These are phyloP conservation scores for Plasmodium berghei DNA, from an alignment of 169 alveolate species.

Conservation along the genomic window DNA sequence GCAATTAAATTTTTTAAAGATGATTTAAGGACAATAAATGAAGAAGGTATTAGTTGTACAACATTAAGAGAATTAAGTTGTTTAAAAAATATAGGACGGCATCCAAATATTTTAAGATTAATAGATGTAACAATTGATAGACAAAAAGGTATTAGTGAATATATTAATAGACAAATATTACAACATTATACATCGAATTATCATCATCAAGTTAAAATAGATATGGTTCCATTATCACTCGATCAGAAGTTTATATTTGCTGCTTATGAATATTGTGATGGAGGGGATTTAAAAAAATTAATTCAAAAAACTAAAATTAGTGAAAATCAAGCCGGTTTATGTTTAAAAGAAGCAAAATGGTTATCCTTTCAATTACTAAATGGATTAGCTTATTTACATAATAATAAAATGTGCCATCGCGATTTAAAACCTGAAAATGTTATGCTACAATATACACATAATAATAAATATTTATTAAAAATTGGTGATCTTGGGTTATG, in stretches of 20 bases:
- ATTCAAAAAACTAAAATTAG: constrained; percentile 68
- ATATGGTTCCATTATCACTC: constrained; percentile 52
- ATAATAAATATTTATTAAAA: constrained; percentile 83
- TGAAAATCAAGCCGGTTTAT: constrained; percentile 82
- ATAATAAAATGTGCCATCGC: constrained; percentile 91
- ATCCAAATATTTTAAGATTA: constrained; percentile 83
- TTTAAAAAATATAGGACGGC: constrained; percentile 85
- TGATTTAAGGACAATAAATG: constrained; percentile 88
- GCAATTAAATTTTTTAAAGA: constrained; percentile 91
- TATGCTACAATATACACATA: constrained; percentile 84
- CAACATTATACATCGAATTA: constrained; percentile 69
- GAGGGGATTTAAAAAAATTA: constrained; percentile 73
- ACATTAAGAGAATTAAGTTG: constrained; percentile 90
- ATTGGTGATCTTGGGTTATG: constrained; percentile 94
- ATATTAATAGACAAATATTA: constrained; percentile 58
- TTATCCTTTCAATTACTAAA: constrained; percentile 94
- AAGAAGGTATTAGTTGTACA: constrained; percentile 91
- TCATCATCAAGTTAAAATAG: constrained; percentile 47
- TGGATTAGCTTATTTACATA: constrained; percentile 97
- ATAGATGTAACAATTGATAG: constrained; percentile 84
- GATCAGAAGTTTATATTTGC: constrained; percentile 88
- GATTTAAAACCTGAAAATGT: constrained; percentile 94
- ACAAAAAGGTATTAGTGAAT: constrained; percentile 70
- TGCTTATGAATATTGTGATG: constrained; percentile 89
- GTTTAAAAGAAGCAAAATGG: constrained; percentile 87